Conservation (phyloP, 352 stramenopile species). For the Elongisporangium undulatum region DNA sequence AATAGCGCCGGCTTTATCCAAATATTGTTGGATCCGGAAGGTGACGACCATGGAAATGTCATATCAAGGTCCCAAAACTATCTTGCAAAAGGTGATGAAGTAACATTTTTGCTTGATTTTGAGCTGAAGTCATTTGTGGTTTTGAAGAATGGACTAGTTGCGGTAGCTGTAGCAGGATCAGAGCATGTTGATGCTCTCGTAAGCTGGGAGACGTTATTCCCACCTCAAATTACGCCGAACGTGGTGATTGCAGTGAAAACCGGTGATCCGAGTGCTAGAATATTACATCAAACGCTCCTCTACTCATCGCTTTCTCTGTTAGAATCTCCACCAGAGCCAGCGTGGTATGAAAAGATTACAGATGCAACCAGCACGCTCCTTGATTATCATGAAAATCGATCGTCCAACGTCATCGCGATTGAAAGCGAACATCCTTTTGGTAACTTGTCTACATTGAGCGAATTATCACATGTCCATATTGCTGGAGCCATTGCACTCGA, state of each 20-base stretch:
- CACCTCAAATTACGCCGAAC: background rate
- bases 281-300: constrained; percentile 4
- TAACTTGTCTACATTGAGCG: background rate
- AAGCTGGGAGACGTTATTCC: constrained; percentile 10
- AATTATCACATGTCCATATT: constrained; percentile 18
- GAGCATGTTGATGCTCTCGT: constrained; percentile 15
- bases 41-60: background rate
- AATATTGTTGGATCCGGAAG: background rate
- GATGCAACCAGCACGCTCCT: constrained; percentile 52
- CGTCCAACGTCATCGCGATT: constrained; percentile 24
- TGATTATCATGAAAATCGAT: constrained; percentile 41
- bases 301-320: constrained; percentile 24
- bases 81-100: background rate
- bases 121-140: background rate
- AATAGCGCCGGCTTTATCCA: background rate
- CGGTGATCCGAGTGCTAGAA: background rate
- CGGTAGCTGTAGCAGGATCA: constrained; percentile 12
- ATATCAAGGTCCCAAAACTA: background rate
- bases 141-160: constrained; percentile 10
- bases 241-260: constrained; percentile 6
- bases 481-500: constrained; percentile 56
- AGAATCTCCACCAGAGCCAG: constrained; percentile 28
- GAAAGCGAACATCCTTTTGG: constrained; percentile 51
- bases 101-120: background rate
- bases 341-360: constrained; percentile 58